phyloP scores from a whole-genome alignment of 176 grass and related monocot species.

The Eleusine coracana region DNA sequence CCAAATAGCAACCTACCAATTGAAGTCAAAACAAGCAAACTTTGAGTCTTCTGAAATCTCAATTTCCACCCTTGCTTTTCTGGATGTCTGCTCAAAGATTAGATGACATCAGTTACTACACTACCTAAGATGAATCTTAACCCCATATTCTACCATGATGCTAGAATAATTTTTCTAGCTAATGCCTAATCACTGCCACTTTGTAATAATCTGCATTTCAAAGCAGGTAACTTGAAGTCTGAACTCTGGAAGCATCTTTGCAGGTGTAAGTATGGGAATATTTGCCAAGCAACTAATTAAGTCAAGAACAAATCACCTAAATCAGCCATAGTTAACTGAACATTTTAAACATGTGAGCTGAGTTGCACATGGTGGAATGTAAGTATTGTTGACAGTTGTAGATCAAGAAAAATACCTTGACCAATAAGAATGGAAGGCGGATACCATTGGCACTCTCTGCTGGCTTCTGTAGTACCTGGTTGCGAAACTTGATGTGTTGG shows the following conservation, averaged over 20 bases:
- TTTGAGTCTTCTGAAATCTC: constrained; percentile 86
- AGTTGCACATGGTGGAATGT: background rate
- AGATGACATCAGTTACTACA: constrained; percentile 35
- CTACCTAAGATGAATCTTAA: background rate
- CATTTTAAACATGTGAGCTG: constrained; percentile 5
- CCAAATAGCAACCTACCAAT: constrained; percentile 54
- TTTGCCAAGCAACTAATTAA: constrained; percentile 18
- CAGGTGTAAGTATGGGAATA: background rate
- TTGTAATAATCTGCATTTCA: constrained; percentile 18
- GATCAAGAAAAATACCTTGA: constrained; percentile 66
- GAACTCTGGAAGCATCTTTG: background rate
- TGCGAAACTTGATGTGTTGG: constrained; percentile 73
- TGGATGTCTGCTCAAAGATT: constrained; percentile 58
- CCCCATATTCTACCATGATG: constrained; percentile 12
- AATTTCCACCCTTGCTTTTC: constrained; percentile 78
- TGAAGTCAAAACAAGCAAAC: constrained; percentile 74
- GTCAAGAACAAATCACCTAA: background rate
- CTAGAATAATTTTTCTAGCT: constrained; percentile 16
- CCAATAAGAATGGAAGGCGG: constrained; percentile 84
- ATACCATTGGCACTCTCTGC: constrained; percentile 64
- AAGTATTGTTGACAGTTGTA: background rate
- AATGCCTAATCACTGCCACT: constrained; percentile 20
- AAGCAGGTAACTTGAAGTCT: background rate
- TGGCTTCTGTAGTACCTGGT: constrained; percentile 58
- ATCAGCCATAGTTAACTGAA: background rate